Evolutionary conservation across 1,139 yeast species (phyloP).

Genomic region (Geotrichum carabidarum): DNA sequence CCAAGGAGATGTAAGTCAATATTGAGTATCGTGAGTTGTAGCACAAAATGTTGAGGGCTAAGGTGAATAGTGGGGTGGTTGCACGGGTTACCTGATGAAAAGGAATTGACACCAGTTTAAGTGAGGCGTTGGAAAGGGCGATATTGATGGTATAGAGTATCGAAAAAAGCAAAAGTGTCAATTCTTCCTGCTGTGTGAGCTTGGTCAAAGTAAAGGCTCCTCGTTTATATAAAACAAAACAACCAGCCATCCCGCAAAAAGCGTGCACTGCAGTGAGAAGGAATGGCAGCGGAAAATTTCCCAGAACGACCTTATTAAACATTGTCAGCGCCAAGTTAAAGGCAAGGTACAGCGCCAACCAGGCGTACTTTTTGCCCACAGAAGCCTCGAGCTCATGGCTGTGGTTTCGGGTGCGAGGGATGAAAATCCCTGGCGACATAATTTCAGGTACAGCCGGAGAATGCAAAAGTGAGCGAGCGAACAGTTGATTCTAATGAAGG

Average conservation of each 20-base stretch:
- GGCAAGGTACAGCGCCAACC: constrained; percentile 29
- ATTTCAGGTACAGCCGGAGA: too few relatives aligned
- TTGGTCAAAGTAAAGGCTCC: constrained; percentile 26
- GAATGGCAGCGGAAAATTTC: constrained; percentile 31
- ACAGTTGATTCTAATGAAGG: too few relatives aligned
- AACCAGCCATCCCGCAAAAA: constrained; percentile 27
- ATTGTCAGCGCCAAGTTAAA: constrained; percentile 30
- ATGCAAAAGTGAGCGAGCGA: too few relatives aligned
- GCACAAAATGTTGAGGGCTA: constrained; percentile 25
- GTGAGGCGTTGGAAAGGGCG: constrained; percentile 30
- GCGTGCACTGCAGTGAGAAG: constrained; percentile 29
- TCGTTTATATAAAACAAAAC: constrained; percentile 23
- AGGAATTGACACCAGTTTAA: constrained; percentile 31
- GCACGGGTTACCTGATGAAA: constrained; percentile 31
- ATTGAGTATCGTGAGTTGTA: constrained; percentile 26
- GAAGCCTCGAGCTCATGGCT: neutral
- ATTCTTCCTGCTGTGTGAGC: constrained; percentile 24
- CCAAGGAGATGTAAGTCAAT: constrained; percentile 27
- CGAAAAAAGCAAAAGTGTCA: constrained; percentile 27
- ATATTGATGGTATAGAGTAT: constrained; percentile 31
- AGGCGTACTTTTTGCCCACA: constrained; percentile 16
- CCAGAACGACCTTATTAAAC: constrained; percentile 30
- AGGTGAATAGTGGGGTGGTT: constrained; percentile 30
- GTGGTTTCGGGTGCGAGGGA: neutral
- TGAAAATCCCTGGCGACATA: too few relatives aligned